These are phyloP conservation scores for Parasarocladium wereldwijsianum DNA, from an alignment of 2,329 filamentous ascomycete genomes.

Conservation along the genomic window DNA sequence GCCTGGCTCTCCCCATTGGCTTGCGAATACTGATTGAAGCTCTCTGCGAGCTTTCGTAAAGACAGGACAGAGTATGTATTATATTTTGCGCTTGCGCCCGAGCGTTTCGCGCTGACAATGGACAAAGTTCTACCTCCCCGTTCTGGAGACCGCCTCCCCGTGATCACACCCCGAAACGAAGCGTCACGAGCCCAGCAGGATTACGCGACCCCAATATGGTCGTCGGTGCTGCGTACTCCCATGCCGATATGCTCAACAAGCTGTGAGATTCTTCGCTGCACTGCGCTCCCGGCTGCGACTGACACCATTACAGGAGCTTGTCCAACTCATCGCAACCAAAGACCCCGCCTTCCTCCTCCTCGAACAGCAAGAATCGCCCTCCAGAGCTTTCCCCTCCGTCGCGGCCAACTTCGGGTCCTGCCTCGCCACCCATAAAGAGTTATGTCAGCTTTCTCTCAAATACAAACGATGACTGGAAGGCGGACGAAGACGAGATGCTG, in stretches of 20 bases:
- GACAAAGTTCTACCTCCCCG: constrained; percentile 60
- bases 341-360: constrained; percentile 55
- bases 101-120: constrained; percentile 8
- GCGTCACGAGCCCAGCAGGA: constrained; percentile 20
- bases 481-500: constrained; percentile 62
- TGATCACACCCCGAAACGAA: constrained; percentile 36
- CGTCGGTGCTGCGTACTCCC: constrained; percentile 89
- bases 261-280: no score
- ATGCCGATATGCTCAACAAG: constrained; percentile 88
- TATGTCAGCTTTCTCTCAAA: constrained; percentile 74
- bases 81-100: constrained; percentile 4
- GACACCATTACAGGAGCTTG: constrained; percentile 38
- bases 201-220: constrained; percentile 54
- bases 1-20: constrained; percentile 2
- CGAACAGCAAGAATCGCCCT: constrained; percentile 31
- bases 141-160: constrained; percentile 63
- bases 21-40: constrained; percentile 14
- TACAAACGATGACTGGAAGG: constrained; percentile 70
- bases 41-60: constrained; percentile 16
- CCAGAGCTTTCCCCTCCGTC: constrained; percentile 42
- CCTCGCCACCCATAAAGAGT: constrained; percentile 53
- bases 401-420: constrained; percentile 33
- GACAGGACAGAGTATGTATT: constrained; percentile 48
- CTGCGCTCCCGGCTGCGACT: no score
- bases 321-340: constrained; percentile 51